Conservation (phyloP, 1,284 basidiomycete genomes). For the Agaricales sp. region DNA sequence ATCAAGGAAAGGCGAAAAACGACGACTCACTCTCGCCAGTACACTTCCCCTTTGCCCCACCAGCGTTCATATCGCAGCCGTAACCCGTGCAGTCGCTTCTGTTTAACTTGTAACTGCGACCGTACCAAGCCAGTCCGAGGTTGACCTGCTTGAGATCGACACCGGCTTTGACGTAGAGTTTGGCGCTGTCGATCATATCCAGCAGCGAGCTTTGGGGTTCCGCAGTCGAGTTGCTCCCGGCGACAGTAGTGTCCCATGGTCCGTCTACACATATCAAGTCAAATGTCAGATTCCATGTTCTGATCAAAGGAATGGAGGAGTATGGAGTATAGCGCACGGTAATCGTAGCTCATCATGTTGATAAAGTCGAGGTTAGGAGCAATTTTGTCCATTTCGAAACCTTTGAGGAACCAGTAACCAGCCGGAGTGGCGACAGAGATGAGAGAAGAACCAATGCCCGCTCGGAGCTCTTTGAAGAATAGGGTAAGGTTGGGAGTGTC, state of each 20-base stretch:
- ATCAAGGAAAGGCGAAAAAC: too few relatives aligned
- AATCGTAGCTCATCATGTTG: conserved; percentile 17
- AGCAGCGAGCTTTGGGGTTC: conserved; percentile 14
- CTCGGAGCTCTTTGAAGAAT: conserved; percentile 13
- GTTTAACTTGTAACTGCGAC: conserved; percentile 10
- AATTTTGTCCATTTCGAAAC: conserved; percentile 19
- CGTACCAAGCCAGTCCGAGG: conserved; percentile 12
- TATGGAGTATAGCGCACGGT: neutral
- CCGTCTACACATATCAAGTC: conserved; percentile 17
- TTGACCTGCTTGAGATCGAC: conserved; percentile 11
- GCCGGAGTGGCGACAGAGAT: conserved; percentile 14
- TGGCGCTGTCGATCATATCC: conserved; percentile 12
- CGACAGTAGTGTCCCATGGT: conserved; percentile 14
- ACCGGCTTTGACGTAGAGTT: conserved; percentile 12
- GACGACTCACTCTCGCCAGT: too few relatives aligned
- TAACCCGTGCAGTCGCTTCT: conserved; percentile 10
- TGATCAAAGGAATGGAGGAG: neutral
- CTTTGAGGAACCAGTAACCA: conserved; percentile 17
- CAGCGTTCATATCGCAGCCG: conserved; percentile 14
- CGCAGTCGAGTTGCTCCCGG: conserved; percentile 9
- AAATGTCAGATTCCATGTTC: conserved; percentile 9
- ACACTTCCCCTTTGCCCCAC: conserved; percentile 11
- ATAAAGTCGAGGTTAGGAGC: conserved; percentile 11
- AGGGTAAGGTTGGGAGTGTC: conserved; percentile 16
- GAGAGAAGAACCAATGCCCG: conserved; percentile 8